Percentiles rank a stretch among this genome's conserved stretches.
Conservation (phyloP, 306 rosid genomes). For the Fragaria nilgerrensis region DNA sequence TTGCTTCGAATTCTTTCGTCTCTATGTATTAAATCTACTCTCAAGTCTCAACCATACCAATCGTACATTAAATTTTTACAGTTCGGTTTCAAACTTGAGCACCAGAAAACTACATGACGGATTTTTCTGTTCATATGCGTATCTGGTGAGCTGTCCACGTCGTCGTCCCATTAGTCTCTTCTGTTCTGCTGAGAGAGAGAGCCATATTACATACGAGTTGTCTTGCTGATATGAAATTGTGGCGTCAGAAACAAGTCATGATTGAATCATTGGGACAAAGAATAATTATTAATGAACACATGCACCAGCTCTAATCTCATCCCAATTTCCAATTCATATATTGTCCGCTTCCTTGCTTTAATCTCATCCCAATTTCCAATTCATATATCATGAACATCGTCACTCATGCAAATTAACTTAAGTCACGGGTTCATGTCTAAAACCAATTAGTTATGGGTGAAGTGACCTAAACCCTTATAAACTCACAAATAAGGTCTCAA, state of each 20-base stretch:
- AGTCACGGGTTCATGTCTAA: too few relatives aligned
- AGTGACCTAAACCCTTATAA: too few relatives aligned
- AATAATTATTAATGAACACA: slow-evolving; percentile 20
- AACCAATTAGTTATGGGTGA: too few relatives aligned
- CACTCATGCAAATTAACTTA: neutral
- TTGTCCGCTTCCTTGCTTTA: neutral
- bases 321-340: neutral
- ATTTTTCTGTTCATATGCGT: neutral
- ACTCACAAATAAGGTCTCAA: too few relatives aligned
- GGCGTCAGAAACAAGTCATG: slow-evolving; percentile 54
- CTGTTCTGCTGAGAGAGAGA: neutral
- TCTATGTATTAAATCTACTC: neutral
- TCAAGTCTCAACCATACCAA: neutral
- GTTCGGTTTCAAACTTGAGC: neutral
- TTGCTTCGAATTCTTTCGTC: neutral
- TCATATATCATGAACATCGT: neutral
- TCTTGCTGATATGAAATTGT: slow-evolving; percentile 29
- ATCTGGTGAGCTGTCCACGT: slow-evolving; percentile 8
- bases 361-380: slow-evolving; percentile 4
- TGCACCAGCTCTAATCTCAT: slow-evolving; percentile 2
- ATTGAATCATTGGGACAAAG: slow-evolving; percentile 63
- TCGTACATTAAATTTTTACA: slow-evolving; percentile 24
- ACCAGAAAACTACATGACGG: neutral
- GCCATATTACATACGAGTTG: slow-evolving; percentile 35
- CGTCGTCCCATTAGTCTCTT: slow-evolving; percentile 26